These are phyloP conservation scores for Avena atlantica DNA, from an alignment of 176 grass and related monocot species.

Conservation along the genomic window DNA sequence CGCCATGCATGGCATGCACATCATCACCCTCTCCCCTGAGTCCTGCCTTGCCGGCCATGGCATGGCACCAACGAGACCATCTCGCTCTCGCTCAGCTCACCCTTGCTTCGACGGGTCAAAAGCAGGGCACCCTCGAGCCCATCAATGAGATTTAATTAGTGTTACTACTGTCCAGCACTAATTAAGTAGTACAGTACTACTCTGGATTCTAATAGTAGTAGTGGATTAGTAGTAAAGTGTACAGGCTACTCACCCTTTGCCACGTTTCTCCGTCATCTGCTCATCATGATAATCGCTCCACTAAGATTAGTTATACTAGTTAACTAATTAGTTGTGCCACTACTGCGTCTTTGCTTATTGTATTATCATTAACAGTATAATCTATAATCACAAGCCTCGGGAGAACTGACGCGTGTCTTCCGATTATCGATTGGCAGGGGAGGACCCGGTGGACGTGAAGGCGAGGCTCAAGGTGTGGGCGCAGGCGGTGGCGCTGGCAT, in stretches of 20 bases:
- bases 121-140: slow-evolving; percentile 6
- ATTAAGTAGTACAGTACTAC: no score
- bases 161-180: background rate
- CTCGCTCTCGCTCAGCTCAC: background rate
- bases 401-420: background rate
- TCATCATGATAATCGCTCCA: slow-evolving; percentile 16
- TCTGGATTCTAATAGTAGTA: no score
- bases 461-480: slow-evolving; percentile 75
- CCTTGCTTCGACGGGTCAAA: slow-evolving; percentile 17
- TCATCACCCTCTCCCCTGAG: background rate
- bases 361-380: background rate
- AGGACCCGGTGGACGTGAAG: slow-evolving; percentile 73
- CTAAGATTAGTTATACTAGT: slow-evolving; percentile 6
- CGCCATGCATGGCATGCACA: slow-evolving; percentile 13
- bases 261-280: background rate
- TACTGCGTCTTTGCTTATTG: background rate
- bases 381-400: background rate
- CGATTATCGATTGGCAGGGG: slow-evolving; percentile 34
- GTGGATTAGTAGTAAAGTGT: no score
- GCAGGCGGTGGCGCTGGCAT: slow-evolving; percentile 73
- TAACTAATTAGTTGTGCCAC: no score
- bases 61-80: slow-evolving; percentile 21
- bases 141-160: background rate
- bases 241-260: no score
- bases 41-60: slow-evolving; percentile 34